These are phyloP conservation scores for Xylaria multiplex DNA, from an alignment of 2,329 filamentous ascomycete genomes.

Conservation along the genomic window DNA sequence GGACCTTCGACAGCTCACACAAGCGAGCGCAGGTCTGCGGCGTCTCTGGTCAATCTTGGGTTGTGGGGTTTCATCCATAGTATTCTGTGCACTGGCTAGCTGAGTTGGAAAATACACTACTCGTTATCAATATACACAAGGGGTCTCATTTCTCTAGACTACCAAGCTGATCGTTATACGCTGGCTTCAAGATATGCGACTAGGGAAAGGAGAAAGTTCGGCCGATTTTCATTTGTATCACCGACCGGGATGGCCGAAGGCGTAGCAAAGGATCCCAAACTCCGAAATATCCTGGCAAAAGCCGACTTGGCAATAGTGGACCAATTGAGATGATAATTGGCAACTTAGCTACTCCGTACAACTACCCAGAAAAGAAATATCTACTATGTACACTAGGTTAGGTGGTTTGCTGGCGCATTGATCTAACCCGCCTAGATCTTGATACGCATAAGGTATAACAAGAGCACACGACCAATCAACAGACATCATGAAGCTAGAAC, in stretches of 20 bases:
- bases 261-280: neutral
- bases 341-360: neutral
- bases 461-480: too few species aligned
- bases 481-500: too few species aligned
- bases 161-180: neutral
- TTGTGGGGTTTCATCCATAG: conserved; percentile 20
- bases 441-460: too few species aligned
- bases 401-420: too few species aligned
- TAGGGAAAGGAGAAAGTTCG: conserved; percentile 24
- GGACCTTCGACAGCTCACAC: conserved; percentile 63
- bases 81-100: neutral
- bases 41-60: conserved; percentile 40
- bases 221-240: conserved; percentile 31
- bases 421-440: too few species aligned
- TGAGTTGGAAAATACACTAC: too few species aligned
- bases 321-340: neutral
- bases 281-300: neutral
- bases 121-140: neutral
- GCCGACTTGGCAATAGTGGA: conserved; percentile 5
- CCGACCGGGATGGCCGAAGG: conserved; percentile 10
- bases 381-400: too few species aligned
- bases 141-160: neutral
- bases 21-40: conserved; percentile 46
- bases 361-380: too few species aligned
- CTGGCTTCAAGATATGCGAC: neutral